Evolutionary conservation across 805 yeast species (phyloP), one percentile per base, ranked within the genome.

Genomic region (Ogataea salicorniae): DNA sequence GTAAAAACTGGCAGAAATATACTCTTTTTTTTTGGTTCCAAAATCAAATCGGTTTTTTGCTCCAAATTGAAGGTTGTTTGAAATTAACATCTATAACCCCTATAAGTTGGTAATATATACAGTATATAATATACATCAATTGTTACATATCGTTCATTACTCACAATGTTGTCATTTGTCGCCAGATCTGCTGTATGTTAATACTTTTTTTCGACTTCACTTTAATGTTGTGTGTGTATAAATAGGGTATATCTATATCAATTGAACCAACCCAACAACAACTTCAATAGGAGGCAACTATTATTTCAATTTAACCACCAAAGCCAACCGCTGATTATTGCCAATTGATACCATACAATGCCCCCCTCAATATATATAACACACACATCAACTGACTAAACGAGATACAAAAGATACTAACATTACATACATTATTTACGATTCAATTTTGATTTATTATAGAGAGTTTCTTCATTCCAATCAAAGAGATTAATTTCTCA

Each of bases 401-500:
- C 3, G 11, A 34, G 36, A 22, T 11, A 2, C 11, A 39, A 13
- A 9, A 15, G 16, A 33, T 33, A 31, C 43, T 17, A 40, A 34
- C 37, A 36, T 42, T 35, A 42, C 35, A 26, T 23, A 23, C 26
- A 15, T 6, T 20, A 20, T 20, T 20, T 20, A 20, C 20, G 3
- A 20, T 20, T 42, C 16, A 4, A n/a, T 2, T 2, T 26, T 23
- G 17, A 3, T 20, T 20, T 23, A 39, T 14, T 34, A 13, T 35
- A 47, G 54, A 54, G 58, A 52, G 48, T 46, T 20, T n/a, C 50
- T 26, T 26, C 31, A 8, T 26, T 26, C 42, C 42, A 47, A 36
- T 51, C 60, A 33, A 56, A 52, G 46, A 62, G 66, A 62, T 52
- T 47, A 46, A 59, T 64, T 51, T 52, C 63, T 31, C 53, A 56